These are phyloP conservation scores for Asclepias syriaca DNA, from an alignment of 257 asterid genomes.

Conservation along the genomic window DNA sequence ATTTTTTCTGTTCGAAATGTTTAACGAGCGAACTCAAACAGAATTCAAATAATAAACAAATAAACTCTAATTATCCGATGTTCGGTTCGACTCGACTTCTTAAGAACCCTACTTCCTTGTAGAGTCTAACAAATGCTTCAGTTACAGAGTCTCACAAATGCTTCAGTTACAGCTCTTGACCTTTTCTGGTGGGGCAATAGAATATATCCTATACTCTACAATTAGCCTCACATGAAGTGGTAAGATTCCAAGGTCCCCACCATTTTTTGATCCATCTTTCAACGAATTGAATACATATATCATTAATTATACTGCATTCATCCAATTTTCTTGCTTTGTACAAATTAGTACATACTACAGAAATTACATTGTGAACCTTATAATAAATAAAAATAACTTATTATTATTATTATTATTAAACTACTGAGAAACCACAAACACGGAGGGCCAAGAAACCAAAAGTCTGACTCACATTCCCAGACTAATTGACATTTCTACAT, in stretches of 20 bases:
- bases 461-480: not conserved
- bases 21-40: too few species aligned
- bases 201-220: too few species aligned
- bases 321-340: not conserved
- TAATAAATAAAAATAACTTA: not conserved
- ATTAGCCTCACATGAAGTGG: too few species aligned
- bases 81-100: too few species aligned
- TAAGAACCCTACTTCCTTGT: too few species aligned
- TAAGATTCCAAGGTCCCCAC: not conserved
- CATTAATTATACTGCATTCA: not conserved
- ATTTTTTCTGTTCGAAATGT: too few species aligned
- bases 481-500: not conserved
- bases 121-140: too few species aligned
- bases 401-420: not conserved
- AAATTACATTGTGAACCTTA: not conserved
- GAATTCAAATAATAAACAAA: too few species aligned
- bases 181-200: too few species aligned
- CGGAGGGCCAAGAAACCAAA: not conserved
- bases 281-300: not conserved
- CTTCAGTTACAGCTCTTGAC: constrained; percentile 89
- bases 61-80: too few species aligned
- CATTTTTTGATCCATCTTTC: not conserved
- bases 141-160: constrained; percentile 85
- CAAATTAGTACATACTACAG: not conserved
- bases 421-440: not conserved